Conservation (phyloP, 352 stramenopile species). For the Phytophthora sp. region DNA sequence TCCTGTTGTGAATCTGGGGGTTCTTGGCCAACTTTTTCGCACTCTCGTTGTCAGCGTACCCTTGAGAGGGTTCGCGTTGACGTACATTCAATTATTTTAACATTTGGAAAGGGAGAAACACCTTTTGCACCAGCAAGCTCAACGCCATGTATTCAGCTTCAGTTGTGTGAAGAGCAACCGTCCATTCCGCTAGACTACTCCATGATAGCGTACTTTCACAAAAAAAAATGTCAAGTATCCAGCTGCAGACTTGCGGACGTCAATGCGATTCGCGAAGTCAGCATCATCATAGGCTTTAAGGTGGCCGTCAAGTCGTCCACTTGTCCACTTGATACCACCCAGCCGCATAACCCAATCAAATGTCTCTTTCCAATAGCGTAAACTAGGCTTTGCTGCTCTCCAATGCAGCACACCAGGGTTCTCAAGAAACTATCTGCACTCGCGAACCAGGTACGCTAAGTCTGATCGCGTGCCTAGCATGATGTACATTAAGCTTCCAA, state of each 20-base stretch:
- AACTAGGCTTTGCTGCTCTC: conserved; percentile 13
- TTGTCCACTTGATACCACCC: no score
- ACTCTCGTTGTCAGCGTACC: conserved; percentile 32
- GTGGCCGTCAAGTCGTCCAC: no score
- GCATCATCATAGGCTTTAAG: no score
- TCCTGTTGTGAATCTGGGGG: conserved; percentile 18
- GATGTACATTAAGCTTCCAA: conserved; percentile 22
- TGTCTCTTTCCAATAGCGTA: neutral
- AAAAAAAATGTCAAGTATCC: conserved; percentile 24
- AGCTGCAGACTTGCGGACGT: conserved; percentile 28
- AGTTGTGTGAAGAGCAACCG: no score
- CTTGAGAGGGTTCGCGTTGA: conserved; percentile 9
- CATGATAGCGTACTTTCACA: conserved; percentile 24
- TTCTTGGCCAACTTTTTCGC: conserved; percentile 30
- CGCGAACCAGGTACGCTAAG: conserved; percentile 14
- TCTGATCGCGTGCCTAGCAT: conserved; percentile 26
- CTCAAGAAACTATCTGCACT: conserved; percentile 20
- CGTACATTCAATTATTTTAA: conserved; percentile 21
- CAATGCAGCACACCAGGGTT: conserved; percentile 25
- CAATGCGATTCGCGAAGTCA: conserved; percentile 26
- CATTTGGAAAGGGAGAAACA: conserved; percentile 28
- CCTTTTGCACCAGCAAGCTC: conserved; percentile 36
- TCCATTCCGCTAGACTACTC: no score
- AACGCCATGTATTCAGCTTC: no score
- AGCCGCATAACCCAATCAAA: conserved; percentile 8